Evolutionary conservation across 257 asterid genomes (phyloP).

Genomic region (Gynochthodes officinalis): DNA sequence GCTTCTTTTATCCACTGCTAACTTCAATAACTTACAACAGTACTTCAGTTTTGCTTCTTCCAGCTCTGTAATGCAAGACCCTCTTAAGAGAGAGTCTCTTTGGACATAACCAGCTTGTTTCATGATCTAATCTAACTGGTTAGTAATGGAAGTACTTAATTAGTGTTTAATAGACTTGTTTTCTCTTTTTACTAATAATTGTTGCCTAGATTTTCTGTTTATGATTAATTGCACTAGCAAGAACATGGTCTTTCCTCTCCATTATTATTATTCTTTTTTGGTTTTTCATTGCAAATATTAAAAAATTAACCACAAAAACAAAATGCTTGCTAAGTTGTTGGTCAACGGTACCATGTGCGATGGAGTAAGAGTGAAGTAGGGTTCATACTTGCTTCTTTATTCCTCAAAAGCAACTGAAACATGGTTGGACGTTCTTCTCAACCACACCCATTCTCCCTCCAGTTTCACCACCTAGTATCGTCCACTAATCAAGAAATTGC

Average conservation of each 20-base stretch:
- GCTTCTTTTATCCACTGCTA: constrained; percentile 33
- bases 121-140: constrained; percentile 23
- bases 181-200: not conserved
- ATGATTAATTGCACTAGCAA: constrained; percentile 6
- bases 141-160: not conserved
- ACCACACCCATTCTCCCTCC: no score
- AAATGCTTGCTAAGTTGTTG: not conserved
- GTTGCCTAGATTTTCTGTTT: not conserved
- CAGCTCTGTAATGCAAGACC: constrained; percentile 63
- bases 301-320: not conserved
- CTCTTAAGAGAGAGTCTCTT: constrained; percentile 87
- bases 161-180: constrained; percentile 5
- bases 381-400: constrained; percentile 14
- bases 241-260: not conserved
- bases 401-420: constrained; percentile 12
- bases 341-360: constrained; percentile 29
- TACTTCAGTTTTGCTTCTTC: constrained; percentile 61
- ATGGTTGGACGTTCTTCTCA: constrained; percentile 16
- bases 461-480: not conserved
- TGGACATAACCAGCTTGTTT: constrained; percentile 40
- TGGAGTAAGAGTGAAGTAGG: constrained; percentile 34
- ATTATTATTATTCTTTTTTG: not conserved
- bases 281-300: not conserved
- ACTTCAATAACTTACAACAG: constrained; percentile 58
- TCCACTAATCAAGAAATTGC: constrained; percentile 1